These are phyloP conservation scores for Xylariaceae sp. DNA, from an alignment of 2,329 filamentous ascomycete species.

Conservation along the genomic window DNA sequence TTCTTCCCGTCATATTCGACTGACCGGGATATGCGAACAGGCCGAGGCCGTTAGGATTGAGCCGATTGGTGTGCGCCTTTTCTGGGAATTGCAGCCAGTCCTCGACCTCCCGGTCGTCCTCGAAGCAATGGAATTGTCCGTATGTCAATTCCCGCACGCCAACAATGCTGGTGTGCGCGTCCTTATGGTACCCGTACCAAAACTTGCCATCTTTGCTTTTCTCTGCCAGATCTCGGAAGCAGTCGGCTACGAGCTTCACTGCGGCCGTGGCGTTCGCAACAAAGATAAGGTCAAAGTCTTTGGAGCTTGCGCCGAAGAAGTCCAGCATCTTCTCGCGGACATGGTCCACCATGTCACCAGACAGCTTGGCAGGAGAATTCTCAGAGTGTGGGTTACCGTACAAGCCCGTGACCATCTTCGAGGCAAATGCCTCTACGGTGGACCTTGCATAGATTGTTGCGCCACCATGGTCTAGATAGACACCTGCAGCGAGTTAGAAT, in stretches of 20 bases:
- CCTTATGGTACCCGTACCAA: constrained; percentile 57
- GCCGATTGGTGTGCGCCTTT: constrained; percentile 23
- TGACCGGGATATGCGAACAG: constrained; percentile 63
- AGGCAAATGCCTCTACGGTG: constrained; percentile 50
- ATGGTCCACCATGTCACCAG: constrained; percentile 52
- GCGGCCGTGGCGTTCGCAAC: constrained; percentile 88
- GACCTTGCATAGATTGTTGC: constrained; percentile 55
- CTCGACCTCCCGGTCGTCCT: constrained; percentile 48
- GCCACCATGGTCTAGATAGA: constrained; percentile 56
- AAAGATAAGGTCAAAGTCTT: constrained; percentile 65
- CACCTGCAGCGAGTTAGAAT: constrained; percentile 28
- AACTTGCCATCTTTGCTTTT: constrained; percentile 43
- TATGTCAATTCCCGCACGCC: constrained; percentile 62
- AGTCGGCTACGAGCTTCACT: constrained; percentile 65
- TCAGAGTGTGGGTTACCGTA: constrained; percentile 66
- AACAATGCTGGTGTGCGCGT: constrained; percentile 59
- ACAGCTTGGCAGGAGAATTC: constrained; percentile 52
- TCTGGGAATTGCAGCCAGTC: constrained; percentile 36
- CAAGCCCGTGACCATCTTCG: constrained; percentile 51
- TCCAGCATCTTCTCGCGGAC: constrained; percentile 48
- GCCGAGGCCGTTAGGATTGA: constrained; percentile 32
- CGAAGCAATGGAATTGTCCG: constrained; percentile 53
- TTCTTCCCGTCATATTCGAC: constrained; percentile 63
- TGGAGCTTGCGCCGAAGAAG: constrained; percentile 55
- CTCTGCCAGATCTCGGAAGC: constrained; percentile 49